phyloP scores from a whole-genome alignment of 2,329 filamentous ascomycete species.

The Fusarium albosuccineum region DNA sequence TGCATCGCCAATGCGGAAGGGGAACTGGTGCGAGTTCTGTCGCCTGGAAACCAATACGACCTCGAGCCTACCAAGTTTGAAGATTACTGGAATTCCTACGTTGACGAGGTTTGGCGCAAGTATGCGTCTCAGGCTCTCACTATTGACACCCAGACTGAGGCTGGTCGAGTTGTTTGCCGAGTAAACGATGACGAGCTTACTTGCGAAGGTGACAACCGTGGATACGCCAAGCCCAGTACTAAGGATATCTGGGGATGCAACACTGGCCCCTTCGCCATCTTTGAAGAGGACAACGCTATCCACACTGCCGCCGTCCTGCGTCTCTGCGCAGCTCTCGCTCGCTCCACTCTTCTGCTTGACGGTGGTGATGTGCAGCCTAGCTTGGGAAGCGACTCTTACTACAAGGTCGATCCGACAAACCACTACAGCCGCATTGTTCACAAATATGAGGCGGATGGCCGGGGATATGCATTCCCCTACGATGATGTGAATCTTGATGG shows the following conservation, averaged over 20 bases:
- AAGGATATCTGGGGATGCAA: constrained; percentile 66
- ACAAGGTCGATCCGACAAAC: constrained; percentile 57
- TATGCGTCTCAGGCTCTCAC: constrained; percentile 55
- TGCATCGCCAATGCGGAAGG: constrained; percentile 56
- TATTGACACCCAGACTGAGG: constrained; percentile 58
- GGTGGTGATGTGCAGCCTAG: constrained; percentile 63
- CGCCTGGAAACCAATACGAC: constrained; percentile 57
- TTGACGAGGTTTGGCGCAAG: constrained; percentile 60
- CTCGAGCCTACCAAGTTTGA: constrained; percentile 53
- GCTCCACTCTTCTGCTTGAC: constrained; percentile 59
- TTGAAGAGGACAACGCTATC: constrained; percentile 53
- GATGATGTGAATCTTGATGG: constrained; percentile 74
- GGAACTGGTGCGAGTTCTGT: constrained; percentile 58
- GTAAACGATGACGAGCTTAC: constrained; percentile 52
- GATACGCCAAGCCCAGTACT: constrained; percentile 59
- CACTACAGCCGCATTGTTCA: constrained; percentile 74
- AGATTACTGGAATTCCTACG: constrained; percentile 60
- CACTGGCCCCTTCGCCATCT: constrained; percentile 60
- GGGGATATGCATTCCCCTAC: constrained; percentile 76
- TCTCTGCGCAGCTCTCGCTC: constrained; percentile 64
- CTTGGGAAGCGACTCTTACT: constrained; percentile 56
- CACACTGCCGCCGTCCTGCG: constrained; percentile 60
- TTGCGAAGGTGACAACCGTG: constrained; percentile 58
- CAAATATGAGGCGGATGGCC: constrained; percentile 67
- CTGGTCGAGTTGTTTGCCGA: constrained; percentile 57